Base-by-base conservation (phyloP, 1,139 yeast genomes). In the Scheffersomyces segobiensis region DNA sequence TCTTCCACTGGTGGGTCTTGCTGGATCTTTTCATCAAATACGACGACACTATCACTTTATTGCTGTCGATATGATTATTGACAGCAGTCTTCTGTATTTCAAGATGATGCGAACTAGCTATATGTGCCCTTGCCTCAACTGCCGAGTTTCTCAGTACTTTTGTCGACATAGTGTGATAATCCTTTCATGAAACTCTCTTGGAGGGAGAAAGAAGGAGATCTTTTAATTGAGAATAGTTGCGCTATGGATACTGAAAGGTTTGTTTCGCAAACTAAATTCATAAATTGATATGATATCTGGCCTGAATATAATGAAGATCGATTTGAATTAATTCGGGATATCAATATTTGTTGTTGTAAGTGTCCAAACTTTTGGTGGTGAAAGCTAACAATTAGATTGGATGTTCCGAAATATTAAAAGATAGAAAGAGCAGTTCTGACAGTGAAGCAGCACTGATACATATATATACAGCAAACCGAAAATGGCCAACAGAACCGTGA, bases 1-100 rank as follows among this genome's bases (percentile, higher is more conserved):
- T 74, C 63, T 78, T 80, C 88, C 88, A 85, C 53, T 67, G 71
- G 55, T 69, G 71, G 8, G 75, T 70, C 54, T 62, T 67, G 39
- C 64, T 63, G 19, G 70, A 65, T 48, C 72, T 63, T 55, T 74
- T 73, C 50, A 61, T 58, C 18, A 73, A 59, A 53, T 55, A 62
- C 5, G 57, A 42, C 18, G 62, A 55, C 6, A 59, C 59, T 21
- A 63, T 54, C 10, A 62, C 57, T 12, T 52, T 48, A 51, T 59
- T 59, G 52, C 54, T 48, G 50, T 52, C 59, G 19, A 55, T 46
- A 26, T 49, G 55, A 26, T 39, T 47, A 22, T 46, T 32, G 3
- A 18, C 20, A 14, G 12, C 17, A 32, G 8, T 32, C 42, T 32
- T 32, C 42, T 32, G 42, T 14, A 14, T 32, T 24, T 18, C 53